phyloP scores from a whole-genome alignment of 83 land plant species.

The Diphasiastrum complanatum region DNA sequence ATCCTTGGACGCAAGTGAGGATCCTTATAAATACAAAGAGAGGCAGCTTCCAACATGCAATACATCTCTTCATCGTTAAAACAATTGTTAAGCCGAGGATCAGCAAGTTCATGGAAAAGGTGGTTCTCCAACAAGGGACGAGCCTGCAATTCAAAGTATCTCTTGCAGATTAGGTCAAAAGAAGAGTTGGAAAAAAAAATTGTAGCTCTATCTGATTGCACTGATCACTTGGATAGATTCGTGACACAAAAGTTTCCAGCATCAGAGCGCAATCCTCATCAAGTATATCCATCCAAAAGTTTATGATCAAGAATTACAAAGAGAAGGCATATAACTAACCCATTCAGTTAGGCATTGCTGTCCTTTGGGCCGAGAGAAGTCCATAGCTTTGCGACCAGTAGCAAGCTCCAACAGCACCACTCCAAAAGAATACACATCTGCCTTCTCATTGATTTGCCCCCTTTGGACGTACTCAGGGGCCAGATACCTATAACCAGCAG shows the following conservation, averaged over 20 bases:
- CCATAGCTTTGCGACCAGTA: constrained; percentile 25
- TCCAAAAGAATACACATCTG: constrained; percentile 27
- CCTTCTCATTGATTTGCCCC: constrained; percentile 29
- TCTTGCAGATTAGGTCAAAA: neutral
- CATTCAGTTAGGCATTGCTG: constrained; percentile 23
- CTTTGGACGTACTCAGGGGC: constrained; percentile 26
- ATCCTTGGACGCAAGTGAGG: constrained; percentile 56
- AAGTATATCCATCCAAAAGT: no score
- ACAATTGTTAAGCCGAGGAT: constrained; percentile 28
- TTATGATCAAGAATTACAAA: neutral
- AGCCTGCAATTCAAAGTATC: constrained; percentile 15
- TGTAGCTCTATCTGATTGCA: neutral
- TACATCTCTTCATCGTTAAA: constrained; percentile 36
- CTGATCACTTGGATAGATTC: neutral
- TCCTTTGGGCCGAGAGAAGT: constrained; percentile 15
- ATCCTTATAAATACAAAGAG: constrained; percentile 53
- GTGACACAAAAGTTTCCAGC: neutral
- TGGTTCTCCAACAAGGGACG: constrained; percentile 43
- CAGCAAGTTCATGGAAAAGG: constrained; percentile 20
- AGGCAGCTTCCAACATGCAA: constrained; percentile 59
- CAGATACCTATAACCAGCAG: constrained; percentile 6
- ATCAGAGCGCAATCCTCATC: no score
- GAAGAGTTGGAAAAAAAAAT: neutral
- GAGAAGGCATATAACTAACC: neutral
- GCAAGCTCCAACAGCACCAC: constrained; percentile 23